Evolutionary conservation across 2,329 filamentous ascomycete species (phyloP).

Genomic region (Sarocladium strictum): DNA sequence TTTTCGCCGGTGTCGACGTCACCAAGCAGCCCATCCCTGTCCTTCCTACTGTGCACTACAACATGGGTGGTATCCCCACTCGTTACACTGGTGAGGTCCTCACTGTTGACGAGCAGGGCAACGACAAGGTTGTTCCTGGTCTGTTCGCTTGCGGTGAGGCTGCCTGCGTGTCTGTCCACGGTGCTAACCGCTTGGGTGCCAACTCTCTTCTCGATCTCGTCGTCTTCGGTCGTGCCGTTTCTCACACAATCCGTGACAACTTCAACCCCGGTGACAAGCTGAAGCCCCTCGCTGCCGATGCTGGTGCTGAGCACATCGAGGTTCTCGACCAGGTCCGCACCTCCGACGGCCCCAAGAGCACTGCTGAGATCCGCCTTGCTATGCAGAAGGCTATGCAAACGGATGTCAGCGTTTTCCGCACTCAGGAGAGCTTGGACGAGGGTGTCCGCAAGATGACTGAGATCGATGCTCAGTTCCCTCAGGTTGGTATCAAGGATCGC

Average conservation of each 20-base stretch:
- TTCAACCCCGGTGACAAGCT: slow-evolving; percentile 78
- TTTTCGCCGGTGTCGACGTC: slow-evolving; percentile 96
- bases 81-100: slow-evolving; percentile 96
- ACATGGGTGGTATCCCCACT: slow-evolving; percentile 99
- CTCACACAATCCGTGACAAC: slow-evolving; percentile 94
- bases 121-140: slow-evolving; percentile 90
- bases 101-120: slow-evolving; percentile 76
- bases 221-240: slow-evolving; percentile 95
- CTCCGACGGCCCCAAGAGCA: slow-evolving; percentile 78
- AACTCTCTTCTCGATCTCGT: slow-evolving; percentile 97
- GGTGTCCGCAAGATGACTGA: slow-evolving; percentile 83
- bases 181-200: slow-evolving; percentile 94
- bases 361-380: slow-evolving; percentile 77
- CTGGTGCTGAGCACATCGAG: slow-evolving; percentile 80
- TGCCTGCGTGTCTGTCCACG: slow-evolving; percentile 95
- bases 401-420: slow-evolving; percentile 94
- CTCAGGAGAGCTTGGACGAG: slow-evolving; percentile 87
- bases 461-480: slow-evolving; percentile 71
- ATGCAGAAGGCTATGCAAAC: slow-evolving; percentile 99
- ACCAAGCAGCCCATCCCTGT: slow-evolving; percentile 96
- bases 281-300: slow-evolving; percentile 75
- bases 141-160: slow-evolving; percentile 96
- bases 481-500: slow-evolving; percentile 94
- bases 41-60: slow-evolving; percentile 96
- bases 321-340: slow-evolving; percentile 81